These are phyloP conservation scores for Mortierella sp. DNA, from an alignment of 371 early-diverging fungal species.

Conservation along the genomic window DNA sequence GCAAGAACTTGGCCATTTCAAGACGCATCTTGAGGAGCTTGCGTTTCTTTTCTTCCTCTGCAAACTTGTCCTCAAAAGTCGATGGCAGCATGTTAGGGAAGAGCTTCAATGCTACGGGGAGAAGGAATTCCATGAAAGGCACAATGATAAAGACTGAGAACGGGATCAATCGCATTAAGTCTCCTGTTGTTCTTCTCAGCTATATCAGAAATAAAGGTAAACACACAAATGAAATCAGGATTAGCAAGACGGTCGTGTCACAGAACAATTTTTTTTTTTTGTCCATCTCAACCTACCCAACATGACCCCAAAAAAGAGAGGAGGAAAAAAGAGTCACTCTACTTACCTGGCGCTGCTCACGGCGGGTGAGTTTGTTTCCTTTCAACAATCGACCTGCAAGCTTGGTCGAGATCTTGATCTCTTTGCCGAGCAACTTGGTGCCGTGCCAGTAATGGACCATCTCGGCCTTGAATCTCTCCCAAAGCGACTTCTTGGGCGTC, in stretches of 20 bases:
- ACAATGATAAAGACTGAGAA: constrained; percentile 93
- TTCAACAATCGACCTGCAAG: constrained; percentile 79
- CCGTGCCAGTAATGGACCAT: constrained; percentile 96
- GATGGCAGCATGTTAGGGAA: constrained; percentile 98
- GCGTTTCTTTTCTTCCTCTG: constrained; percentile 92
- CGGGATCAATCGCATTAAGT: constrained; percentile 90
- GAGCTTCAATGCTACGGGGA: constrained; percentile 92
- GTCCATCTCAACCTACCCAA: too few species aligned
- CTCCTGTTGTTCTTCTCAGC: constrained; percentile 87
- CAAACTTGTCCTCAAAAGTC: constrained; percentile 93
- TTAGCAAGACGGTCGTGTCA: too few species aligned
- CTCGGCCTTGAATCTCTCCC: constrained; percentile 90
- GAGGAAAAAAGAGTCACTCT: too few species aligned
- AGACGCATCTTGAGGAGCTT: constrained; percentile 88
- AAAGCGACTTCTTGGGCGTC: constrained; percentile 75
- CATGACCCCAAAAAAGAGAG: background rate
- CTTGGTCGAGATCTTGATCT: constrained; percentile 87
- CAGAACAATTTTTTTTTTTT: too few species aligned
- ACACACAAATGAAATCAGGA: too few species aligned
- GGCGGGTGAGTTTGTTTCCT: constrained; percentile 85
- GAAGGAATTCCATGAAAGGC: constrained; percentile 93
- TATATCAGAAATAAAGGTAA: constrained; percentile 33
- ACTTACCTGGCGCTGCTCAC: constrained; percentile 89
- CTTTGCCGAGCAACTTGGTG: constrained; percentile 90
- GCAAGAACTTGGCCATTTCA: constrained; percentile 95